phyloP scores from a whole-genome alignment of 768 basidiomycete genomes.

The Hortiboletus flavorubellus region DNA sequence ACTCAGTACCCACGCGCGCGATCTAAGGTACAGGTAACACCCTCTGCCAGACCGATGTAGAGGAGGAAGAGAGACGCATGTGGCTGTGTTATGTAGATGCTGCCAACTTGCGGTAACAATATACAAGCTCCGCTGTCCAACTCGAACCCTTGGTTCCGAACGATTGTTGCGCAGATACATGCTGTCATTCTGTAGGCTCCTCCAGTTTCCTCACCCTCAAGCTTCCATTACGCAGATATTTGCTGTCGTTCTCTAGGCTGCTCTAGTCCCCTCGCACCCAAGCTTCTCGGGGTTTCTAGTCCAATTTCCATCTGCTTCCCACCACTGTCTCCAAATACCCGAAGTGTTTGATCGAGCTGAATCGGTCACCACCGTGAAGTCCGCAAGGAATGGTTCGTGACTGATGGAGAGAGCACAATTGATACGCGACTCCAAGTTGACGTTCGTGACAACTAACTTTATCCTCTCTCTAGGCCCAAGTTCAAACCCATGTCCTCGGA shows the following conservation, averaged over 20 bases:
- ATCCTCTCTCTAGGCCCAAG: constrained; percentile 13
- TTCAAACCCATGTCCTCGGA: constrained; percentile 20
- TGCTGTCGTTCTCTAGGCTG: background rate
- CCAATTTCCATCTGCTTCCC: background rate
- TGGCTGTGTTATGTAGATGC: background rate
- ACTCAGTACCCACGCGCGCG: background rate
- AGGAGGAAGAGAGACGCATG: background rate
- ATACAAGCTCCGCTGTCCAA: background rate
- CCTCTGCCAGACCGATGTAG: background rate
- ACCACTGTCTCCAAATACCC: constrained; percentile 4
- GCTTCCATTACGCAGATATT: background rate
- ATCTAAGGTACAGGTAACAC: background rate
- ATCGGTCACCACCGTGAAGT: constrained; percentile 6
- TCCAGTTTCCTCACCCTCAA: no score
- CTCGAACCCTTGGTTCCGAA: background rate
- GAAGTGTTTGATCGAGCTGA: constrained; percentile 21
- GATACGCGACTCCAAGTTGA: constrained; percentile 17
- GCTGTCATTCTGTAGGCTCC: background rate
- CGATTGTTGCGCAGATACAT: background rate
- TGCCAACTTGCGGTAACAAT: no score
- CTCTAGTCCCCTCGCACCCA: no score
- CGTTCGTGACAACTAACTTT: constrained; percentile 13
- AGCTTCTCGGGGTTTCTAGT: background rate
- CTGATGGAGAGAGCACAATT: constrained; percentile 4
- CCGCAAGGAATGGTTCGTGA: background rate